phyloP scores from a whole-genome alignment of 257 asterid species.

The Eustoma russellianum region DNA sequence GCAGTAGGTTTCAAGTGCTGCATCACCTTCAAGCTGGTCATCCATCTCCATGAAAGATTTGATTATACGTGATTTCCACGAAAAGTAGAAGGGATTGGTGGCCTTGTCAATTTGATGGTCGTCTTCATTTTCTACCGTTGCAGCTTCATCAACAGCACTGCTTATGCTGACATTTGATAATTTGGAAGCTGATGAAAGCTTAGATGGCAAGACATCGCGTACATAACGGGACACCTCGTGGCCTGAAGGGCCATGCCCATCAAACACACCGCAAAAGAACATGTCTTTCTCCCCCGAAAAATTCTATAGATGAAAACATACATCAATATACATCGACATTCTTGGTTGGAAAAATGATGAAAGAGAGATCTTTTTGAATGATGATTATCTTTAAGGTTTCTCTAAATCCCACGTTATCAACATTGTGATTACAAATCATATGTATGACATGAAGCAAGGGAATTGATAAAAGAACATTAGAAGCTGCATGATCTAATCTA shows the following conservation, averaged over 20 bases:
- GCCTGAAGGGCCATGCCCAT: constrained; percentile 91
- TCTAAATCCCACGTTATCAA: no score
- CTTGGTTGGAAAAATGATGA: no score
- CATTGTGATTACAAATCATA: neutral
- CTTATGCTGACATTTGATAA: constrained; percentile 9
- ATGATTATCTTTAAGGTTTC: no score
- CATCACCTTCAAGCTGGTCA: constrained; percentile 45
- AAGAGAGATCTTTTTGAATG: no score
- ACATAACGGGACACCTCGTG: constrained; percentile 63
- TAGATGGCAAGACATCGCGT: constrained; percentile 61
- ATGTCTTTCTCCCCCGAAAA: constrained; percentile 64
- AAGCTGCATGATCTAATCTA: neutral
- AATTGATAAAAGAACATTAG: neutral
- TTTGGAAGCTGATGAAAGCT: constrained; percentile 35
- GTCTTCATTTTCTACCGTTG: constrained; percentile 5
- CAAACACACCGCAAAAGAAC: constrained; percentile 69
- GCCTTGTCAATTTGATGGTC: constrained; percentile 11
- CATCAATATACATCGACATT: neutral
- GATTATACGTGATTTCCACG: constrained; percentile 49
- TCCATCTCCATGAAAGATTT: constrained; percentile 57
- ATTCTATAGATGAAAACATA: constrained; percentile 26
- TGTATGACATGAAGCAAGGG: constrained; percentile 1
- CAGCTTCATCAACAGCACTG: constrained; percentile 2
- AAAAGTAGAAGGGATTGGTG: constrained; percentile 28
- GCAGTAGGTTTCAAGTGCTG: constrained; percentile 56